Conservation (phyloP, 1,284 basidiomycete species). For the Trametes pubescens region DNA sequence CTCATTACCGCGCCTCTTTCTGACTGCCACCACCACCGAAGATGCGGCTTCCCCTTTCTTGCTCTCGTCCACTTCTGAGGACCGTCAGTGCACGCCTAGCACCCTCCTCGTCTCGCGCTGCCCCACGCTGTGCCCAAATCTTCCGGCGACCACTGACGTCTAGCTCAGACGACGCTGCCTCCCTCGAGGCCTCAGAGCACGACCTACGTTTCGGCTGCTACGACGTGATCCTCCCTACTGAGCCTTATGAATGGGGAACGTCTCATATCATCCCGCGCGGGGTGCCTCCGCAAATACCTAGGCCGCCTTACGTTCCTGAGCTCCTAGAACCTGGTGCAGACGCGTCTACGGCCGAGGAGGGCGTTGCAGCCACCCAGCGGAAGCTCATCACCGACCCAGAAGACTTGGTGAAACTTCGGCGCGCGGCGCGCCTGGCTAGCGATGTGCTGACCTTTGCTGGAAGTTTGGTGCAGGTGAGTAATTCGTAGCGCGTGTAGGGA, state of each 20-base stretch:
- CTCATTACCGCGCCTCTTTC: not conserved
- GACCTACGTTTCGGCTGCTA: conserved; percentile 54
- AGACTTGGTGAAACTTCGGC: conserved; percentile 65
- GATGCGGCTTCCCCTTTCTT: conserved; percentile 11
- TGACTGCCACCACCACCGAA: not conserved
- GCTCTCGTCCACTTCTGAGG: conserved; percentile 9
- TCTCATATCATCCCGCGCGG: conserved; percentile 63
- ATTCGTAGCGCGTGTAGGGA: not conserved
- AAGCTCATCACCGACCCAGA: conserved; percentile 62
- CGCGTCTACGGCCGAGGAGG: conserved; percentile 5
- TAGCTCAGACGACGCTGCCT: not conserved
- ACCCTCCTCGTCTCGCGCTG: not conserved
- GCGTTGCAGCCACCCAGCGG: conserved; percentile 43
- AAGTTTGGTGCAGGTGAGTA: conserved; percentile 62
- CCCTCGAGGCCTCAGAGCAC: conserved; percentile 25
- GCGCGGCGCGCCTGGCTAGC: conserved; percentile 68
- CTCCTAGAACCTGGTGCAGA: conserved; percentile 18
- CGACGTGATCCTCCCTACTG: conserved; percentile 69
- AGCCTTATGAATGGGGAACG: conserved; percentile 71
- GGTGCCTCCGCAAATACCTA: conserved; percentile 67
- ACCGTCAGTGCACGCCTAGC: not conserved
- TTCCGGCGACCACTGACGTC: not conserved
- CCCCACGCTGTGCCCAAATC: not conserved
- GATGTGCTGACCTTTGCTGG: conserved; percentile 67
- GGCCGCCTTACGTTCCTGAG: conserved; percentile 67